Evolutionary conservation across 768 basidiomycete species (phyloP).

Genomic region (Pholiota microspora): DNA sequence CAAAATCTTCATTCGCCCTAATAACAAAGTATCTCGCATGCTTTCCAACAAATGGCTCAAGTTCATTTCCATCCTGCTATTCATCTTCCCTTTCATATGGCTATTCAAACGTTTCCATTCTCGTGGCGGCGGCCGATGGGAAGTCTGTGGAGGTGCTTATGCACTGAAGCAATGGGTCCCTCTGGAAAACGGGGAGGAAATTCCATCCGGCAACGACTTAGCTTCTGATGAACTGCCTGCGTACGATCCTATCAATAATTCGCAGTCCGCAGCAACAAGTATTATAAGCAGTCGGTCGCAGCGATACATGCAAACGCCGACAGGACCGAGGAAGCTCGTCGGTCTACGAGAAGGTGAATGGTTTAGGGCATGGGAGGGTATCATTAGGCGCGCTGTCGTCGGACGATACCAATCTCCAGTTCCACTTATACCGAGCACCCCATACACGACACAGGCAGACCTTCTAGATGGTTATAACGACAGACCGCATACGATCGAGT

Average conservation of each 20-base stretch:
- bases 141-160: conserved; percentile 74
- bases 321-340: conserved; percentile 39
- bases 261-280: not conserved
- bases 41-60: conserved; percentile 73
- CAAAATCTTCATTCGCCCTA: conserved; percentile 63
- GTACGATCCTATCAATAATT: conserved; percentile 1
- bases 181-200: conserved; percentile 20
- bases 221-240: conserved; percentile 6
- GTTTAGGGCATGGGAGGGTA: conserved; percentile 75
- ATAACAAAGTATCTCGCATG: conserved; percentile 62
- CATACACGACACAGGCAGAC: not conserved
- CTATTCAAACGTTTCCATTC: conserved; percentile 68
- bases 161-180: conserved; percentile 56
- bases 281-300: not conserved
- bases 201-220: not conserved
- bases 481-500: not conserved
- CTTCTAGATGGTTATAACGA: conserved; percentile 8
- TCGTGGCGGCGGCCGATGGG: conserved; percentile 72
- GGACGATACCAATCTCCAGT: conserved; percentile 37
- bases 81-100: conserved; percentile 83
- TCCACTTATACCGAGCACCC: not conserved
- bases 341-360: conserved; percentile 76
- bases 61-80: conserved; percentile 61
- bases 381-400: conserved; percentile 60
- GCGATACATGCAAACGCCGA: conserved; percentile 28